These are phyloP conservation scores for Lipomyces lipofer DNA, from an alignment of 805 yeast species.

Conservation along the genomic window DNA sequence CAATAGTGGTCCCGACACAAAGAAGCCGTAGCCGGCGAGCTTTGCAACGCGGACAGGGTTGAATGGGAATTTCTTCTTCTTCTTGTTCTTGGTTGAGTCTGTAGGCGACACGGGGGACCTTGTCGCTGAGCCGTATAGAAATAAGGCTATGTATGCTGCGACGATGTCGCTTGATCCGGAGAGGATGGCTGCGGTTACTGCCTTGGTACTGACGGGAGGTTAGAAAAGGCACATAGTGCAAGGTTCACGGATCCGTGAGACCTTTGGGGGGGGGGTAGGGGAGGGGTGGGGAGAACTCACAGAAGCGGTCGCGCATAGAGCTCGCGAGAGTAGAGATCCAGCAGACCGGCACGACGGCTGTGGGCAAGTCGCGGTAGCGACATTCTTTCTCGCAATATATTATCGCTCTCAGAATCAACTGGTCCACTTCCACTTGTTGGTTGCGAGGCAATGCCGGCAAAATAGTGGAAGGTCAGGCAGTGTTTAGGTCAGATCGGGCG, in stretches of 20 bases:
- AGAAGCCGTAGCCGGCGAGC: constrained; percentile 9
- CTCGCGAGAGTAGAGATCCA: background rate
- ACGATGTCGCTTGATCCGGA: constrained; percentile 9
- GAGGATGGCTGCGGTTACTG: constrained; percentile 2
- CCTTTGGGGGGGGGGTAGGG: too few relatives aligned
- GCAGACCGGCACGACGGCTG: too few relatives aligned
- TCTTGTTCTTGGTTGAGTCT: background rate
- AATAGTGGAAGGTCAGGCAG: too few relatives aligned
- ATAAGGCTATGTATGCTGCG: constrained; percentile 8
- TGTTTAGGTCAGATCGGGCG: too few relatives aligned
- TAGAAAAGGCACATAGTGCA: too few relatives aligned
- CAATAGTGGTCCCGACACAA: constrained; percentile 14
- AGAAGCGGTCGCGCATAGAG: constrained; percentile 2
- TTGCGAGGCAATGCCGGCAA: too few relatives aligned
- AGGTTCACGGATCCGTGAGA: too few relatives aligned
- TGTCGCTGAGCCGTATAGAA: background rate
- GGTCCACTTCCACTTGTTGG: too few relatives aligned
- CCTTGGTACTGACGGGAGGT: constrained; percentile 11
- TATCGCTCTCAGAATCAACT: too few relatives aligned
- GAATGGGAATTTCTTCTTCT: constrained; percentile 8
- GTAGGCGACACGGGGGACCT: background rate
- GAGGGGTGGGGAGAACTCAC: too few relatives aligned
- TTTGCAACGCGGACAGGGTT: background rate
- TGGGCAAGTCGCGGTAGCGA: too few relatives aligned
- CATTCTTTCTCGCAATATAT: too few relatives aligned